Evolutionary conservation across 108 stramenopile genomes (phyloP), one percentile per base, ranked within the genome.

Genomic region (Schizochytrium sp.): DNA sequence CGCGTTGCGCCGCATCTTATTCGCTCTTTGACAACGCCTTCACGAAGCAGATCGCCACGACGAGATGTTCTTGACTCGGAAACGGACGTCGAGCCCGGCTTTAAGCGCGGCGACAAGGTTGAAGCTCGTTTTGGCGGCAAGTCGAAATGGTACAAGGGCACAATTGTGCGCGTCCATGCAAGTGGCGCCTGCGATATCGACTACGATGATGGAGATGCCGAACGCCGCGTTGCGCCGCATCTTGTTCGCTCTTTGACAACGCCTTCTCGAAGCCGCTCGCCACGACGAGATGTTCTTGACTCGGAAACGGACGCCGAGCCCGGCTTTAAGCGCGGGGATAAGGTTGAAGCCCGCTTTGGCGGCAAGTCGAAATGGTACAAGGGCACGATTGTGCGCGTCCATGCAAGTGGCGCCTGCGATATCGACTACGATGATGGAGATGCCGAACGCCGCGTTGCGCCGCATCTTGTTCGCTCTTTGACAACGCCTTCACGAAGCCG

Each of bases 401-500:
- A 90, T 48, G 57, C 59, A 5, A 89, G 94, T 53, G 94, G 94
- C 0, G 92, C 92, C 10, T 95, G 87, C 88, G 88, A 91, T 51
- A 90, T 95, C 4, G 34, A n/a, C 4, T 95, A 94, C 72, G 93
- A 90, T 19, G 94, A 95, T 57, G 94, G 94, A 19, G 93, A 95
- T 43, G 60, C 57, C 25, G 94, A 94, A 72, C 28, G 34, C 4
- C 48, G 88, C 5, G 92, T 93, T 21, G 58, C 88, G 51, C 34
- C 23, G 5, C 14, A 47, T 5, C 90, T 93, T 5, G 88, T 93
- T 21, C 45, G 57, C 23, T 5, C 55, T 55, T 5, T 1, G 8
- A 4, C 55, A 4, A 23, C 4, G 14, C 8, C 21, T 1, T 16
- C 14, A 0, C 63, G 5, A 6, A 45, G 43, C 5, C 76, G 76